phyloP scores from a whole-genome alignment of 2,329 filamentous ascomycete genomes.

The Penicillium sp. region DNA sequence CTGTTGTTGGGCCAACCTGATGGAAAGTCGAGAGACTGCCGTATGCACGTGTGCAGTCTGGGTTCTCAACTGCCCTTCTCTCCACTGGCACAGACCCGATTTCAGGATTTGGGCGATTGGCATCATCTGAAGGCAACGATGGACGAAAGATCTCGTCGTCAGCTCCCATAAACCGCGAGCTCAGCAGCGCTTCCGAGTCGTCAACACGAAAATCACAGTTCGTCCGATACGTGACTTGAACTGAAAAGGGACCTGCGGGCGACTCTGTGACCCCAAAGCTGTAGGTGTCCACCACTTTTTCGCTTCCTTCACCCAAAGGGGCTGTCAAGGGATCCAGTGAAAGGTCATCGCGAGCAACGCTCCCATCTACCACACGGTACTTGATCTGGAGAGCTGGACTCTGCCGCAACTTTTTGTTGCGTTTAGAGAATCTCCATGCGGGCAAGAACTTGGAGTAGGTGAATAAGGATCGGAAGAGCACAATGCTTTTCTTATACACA shows the following conservation, averaged over 20 bases:
- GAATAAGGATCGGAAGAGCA: constrained; percentile 87
- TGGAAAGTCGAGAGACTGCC: constrained; percentile 88
- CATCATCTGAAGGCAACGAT: constrained; percentile 60
- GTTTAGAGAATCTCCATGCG: constrained; percentile 79
- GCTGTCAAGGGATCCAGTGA: constrained; percentile 67
- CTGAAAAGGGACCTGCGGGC: constrained; percentile 77
- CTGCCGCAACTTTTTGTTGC: constrained; percentile 65
- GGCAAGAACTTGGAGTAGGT: constrained; percentile 78
- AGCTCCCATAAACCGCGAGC: constrained; percentile 87
- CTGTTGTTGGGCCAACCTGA: constrained; percentile 68
- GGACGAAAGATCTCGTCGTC: constrained; percentile 86
- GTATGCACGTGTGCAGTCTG: constrained; percentile 74
- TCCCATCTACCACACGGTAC: constrained; percentile 72
- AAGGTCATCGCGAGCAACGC: constrained; percentile 47
- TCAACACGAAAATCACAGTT: constrained; percentile 90
- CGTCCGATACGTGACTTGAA: constrained; percentile 78
- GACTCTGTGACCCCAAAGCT: constrained; percentile 81
- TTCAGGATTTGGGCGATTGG: constrained; percentile 45
- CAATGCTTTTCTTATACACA: constrained; percentile 95
- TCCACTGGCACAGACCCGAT: constrained; percentile 71
- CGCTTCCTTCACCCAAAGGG: constrained; percentile 63
- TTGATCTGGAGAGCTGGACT: constrained; percentile 66
- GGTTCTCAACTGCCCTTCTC: constrained; percentile 50
- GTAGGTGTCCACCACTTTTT: constrained; percentile 69
- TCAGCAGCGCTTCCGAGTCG: constrained; percentile 83